Conservation (phyloP, 352 stramenopile genomes). For the Elongisporangium senticosum region DNA sequence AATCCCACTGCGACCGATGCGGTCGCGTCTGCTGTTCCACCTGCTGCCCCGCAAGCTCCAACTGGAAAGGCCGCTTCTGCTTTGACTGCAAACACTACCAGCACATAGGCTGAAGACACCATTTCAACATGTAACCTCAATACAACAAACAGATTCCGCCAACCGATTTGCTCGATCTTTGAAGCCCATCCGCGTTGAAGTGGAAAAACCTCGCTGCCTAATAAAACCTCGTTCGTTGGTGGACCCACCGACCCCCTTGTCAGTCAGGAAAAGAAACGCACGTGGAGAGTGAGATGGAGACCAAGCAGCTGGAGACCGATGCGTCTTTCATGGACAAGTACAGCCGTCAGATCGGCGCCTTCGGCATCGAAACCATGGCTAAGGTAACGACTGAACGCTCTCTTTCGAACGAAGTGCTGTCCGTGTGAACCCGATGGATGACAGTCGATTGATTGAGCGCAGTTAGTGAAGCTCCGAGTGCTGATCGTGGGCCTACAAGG, state of each 20-base stretch:
- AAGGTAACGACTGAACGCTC: constrained; percentile 41
- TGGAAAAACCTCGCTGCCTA: constrained; percentile 12
- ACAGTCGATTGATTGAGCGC: neutral
- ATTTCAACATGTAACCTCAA: neutral
- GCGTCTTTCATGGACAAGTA: constrained; percentile 93
- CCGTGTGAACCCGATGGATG: neutral
- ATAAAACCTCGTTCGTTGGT: constrained; percentile 3
- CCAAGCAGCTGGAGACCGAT: constrained; percentile 73
- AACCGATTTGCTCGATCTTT: neutral
- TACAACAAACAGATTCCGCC: neutral
- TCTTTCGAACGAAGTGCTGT: constrained; percentile 8
- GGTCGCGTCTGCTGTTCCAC: constrained; percentile 75
- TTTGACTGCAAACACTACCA: constrained; percentile 79
- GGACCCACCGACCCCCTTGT: constrained; percentile 2
- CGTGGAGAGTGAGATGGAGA: constrained; percentile 34
- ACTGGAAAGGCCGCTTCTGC: constrained; percentile 68
- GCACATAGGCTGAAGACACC: constrained; percentile 26
- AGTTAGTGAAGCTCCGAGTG: constrained; percentile 79
- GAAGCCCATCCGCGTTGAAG: constrained; percentile 16
- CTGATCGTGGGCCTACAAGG: constrained; percentile 83
- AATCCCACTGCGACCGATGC: constrained; percentile 68
- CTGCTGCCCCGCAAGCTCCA: constrained; percentile 58
- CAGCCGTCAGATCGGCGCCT: constrained; percentile 90
- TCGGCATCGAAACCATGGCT: constrained; percentile 89
- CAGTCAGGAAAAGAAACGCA: constrained; percentile 20